Conservation (phyloP, 2,329 filamentous ascomycete genomes). For the Venturia oleaginea region DNA sequence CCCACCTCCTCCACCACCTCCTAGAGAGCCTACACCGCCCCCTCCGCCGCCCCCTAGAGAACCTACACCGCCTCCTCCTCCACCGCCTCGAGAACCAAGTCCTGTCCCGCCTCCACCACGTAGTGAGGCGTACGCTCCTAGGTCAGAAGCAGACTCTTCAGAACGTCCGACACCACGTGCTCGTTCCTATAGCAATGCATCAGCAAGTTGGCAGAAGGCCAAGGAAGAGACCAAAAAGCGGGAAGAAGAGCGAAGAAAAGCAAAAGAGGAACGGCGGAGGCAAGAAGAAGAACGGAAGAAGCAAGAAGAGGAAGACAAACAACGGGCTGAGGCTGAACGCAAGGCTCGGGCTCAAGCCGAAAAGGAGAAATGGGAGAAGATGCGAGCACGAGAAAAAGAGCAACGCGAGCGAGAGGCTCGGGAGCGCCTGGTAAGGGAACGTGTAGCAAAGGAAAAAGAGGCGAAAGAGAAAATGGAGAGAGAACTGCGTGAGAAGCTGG, state of each 20-base stretch:
- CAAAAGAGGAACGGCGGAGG: not conserved
- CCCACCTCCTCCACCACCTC: conserved; percentile 10
- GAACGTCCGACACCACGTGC: conserved; percentile 9
- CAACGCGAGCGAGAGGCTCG: conserved; percentile 14
- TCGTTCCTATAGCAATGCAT: conserved; percentile 9
- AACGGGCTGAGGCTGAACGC: conserved; percentile 13
- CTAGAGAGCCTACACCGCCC: conserved; percentile 8
- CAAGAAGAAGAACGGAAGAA: conserved; percentile 12
- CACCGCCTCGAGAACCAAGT: conserved; percentile 2
- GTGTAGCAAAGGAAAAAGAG: conserved; percentile 11
- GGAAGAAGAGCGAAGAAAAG: conserved; percentile 13
- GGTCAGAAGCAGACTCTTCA: conserved; percentile 13
- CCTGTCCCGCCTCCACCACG: conserved; percentile 12
- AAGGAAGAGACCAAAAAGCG: conserved; percentile 12
- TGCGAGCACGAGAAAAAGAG: conserved; percentile 15
- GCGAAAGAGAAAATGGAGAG: conserved; percentile 15
- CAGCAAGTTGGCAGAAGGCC: conserved; percentile 15
- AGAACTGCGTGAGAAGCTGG: conserved; percentile 16
- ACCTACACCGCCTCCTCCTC: conserved; percentile 5
- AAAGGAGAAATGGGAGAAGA: conserved; percentile 15
- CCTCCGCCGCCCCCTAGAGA: conserved; percentile 9
- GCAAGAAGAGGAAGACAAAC: conserved; percentile 10
- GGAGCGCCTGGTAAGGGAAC: conserved; percentile 13
- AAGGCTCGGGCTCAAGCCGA: conserved; percentile 14
- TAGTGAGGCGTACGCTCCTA: conserved; percentile 5